phyloP scores from a whole-genome alignment of 164 flowering plant genomes.

The Dillenia turbinata region DNA sequence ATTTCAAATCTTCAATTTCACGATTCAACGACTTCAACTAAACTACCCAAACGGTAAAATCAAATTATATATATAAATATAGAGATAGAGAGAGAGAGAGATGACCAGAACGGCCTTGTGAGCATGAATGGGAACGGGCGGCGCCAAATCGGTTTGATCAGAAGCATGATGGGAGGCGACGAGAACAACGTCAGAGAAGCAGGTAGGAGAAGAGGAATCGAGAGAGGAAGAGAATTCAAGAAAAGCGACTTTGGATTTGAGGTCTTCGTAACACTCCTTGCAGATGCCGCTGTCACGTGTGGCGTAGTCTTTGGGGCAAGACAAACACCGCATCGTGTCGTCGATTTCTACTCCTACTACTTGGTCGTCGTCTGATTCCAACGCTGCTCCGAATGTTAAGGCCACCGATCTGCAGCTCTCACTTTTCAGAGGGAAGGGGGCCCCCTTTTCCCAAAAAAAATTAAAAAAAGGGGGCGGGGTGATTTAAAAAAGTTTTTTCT shows the following conservation, averaged over 20 bases:
- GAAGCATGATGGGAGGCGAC: slow-evolving; percentile 43
- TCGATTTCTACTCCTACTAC: background rate
- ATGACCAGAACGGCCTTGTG: slow-evolving; percentile 76
- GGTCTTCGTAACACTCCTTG: slow-evolving; percentile 91
- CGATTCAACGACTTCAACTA: too few species aligned
- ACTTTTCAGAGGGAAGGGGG: too few species aligned
- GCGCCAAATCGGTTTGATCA: slow-evolving; percentile 3
- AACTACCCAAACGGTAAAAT: background rate
- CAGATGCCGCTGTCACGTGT: slow-evolving; percentile 74
- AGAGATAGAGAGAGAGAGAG: background rate
- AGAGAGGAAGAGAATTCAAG: slow-evolving; percentile 40
- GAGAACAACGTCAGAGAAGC: slow-evolving; percentile 61
- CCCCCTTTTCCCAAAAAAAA: too few species aligned
- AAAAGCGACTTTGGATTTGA: slow-evolving; percentile 72
- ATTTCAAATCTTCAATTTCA: background rate
- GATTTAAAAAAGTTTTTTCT: too few species aligned
- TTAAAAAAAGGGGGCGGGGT: too few species aligned
- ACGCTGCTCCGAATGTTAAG: slow-evolving; percentile 45
- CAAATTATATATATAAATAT: too few species aligned
- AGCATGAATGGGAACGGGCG: slow-evolving; percentile 46
- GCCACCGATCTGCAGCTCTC: too few species aligned
- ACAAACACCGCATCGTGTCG: slow-evolving; percentile 51
- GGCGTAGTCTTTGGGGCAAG: slow-evolving; percentile 76
- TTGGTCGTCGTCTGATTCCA: slow-evolving; percentile 82
- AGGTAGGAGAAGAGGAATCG: slow-evolving; percentile 9